Evolutionary conservation across 2,329 filamentous ascomycete genomes (phyloP), one percentile per base, ranked within the genome.

Genomic region (Pezicula neosporulosa): DNA sequence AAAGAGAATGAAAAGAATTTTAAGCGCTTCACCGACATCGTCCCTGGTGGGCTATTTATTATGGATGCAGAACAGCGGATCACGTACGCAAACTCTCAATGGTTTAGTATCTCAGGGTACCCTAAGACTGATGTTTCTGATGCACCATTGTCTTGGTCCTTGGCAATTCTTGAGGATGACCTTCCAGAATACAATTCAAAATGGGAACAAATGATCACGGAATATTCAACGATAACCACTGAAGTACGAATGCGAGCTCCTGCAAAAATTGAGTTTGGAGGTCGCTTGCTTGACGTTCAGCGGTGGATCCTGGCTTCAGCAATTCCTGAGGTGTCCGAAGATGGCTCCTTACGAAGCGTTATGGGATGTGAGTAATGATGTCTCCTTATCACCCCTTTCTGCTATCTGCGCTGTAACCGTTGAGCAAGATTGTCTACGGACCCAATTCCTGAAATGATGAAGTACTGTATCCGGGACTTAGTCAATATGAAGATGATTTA

Each of bases 31-130:
- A 87, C 87, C 2, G 88, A 91, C 62, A 88, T 90, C 55, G 87
- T 87, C 0, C 89, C 89, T 0, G 88, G 91, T 1, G 89, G 89
- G 35, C 84, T 93, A 70, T 91, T 91, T 66, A 90, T 92, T 55
- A 86, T 87, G 16, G 80, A 90, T 62, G 75, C 80, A 1, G 69
- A 76, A 44, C 88, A 89, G 6, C 73, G 77, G 21, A 87, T 92
- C 60, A 87, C 79, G 9, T 92, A 89, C 63, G 88, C 85, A 65
- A 93, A 93, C 64, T 65, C 77, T 89, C 53, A 92, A 92, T 67
- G 80, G 79, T 44, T 77, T 76, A 74, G 80, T 55, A 87, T 90
- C 30, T 85, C 86, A 0, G 75, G 84, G 24, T 82, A 87, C 43
- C 78, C 80, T 2, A 77, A 78, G 54, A 75, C 77, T 18, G 72